These are phyloP conservation scores for Cladosporium halotolerans DNA, from an alignment of 2,329 filamentous ascomycete species.

Conservation along the genomic window DNA sequence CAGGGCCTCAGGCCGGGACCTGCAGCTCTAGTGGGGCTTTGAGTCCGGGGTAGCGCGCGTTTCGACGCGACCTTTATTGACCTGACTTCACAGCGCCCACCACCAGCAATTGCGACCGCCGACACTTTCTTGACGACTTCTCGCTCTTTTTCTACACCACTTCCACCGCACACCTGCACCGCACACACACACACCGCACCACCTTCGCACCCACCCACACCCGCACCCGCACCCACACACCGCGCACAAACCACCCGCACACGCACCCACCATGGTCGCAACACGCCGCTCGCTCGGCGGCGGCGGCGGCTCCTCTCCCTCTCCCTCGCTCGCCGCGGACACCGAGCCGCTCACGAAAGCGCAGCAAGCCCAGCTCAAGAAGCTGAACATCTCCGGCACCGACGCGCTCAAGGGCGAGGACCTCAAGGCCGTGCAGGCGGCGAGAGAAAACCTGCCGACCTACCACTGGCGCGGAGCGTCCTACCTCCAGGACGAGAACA, in stretches of 20 bases:
- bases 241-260: neutral
- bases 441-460: neutral
- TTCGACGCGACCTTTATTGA: too few species aligned
- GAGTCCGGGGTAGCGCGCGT: too few species aligned
- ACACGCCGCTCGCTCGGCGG: slow-evolving; percentile 6
- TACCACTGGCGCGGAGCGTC: slow-evolving; percentile 12
- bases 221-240: neutral
- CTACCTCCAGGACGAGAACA: slow-evolving; percentile 11
- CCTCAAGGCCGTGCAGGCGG: neutral
- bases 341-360: neutral
- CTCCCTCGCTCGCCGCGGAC: neutral
- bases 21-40: too few species aligned
- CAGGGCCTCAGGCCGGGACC: too few species aligned
- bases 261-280: slow-evolving; percentile 4
- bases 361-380: slow-evolving; percentile 5
- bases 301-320: neutral
- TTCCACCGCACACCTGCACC: too few species aligned
- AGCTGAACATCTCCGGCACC: slow-evolving; percentile 4
- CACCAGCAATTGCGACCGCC: too few species aligned
- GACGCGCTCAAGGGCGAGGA: slow-evolving; percentile 10
- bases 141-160: too few species aligned
- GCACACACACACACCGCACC: too few species aligned
- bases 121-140: too few species aligned
- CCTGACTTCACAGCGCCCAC: too few species aligned
- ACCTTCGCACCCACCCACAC: too few species aligned